Percentiles rank a stretch among this genome's conserved stretches.
Conservation (phyloP, 805 yeast species). For the Spathaspora gorwiae region DNA sequence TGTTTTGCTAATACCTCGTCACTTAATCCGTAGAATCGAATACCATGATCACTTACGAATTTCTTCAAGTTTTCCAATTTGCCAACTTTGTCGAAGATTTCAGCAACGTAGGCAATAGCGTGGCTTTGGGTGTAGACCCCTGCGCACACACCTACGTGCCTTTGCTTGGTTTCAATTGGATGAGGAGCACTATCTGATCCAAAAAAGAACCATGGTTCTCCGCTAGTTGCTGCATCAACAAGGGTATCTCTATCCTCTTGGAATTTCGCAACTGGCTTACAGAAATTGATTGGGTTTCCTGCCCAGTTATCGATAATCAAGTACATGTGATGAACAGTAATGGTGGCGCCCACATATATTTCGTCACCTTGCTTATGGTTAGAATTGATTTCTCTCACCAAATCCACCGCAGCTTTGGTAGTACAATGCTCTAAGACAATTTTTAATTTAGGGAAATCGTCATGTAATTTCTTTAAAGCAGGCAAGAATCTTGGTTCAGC, state of each 20-base stretch:
- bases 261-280: conserved; percentile 96
- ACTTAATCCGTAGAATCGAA: conserved; percentile 60
- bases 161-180: conserved; percentile 73
- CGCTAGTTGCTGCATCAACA: conserved; percentile 83
- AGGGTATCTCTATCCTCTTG: conserved; percentile 81
- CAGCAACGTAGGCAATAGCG: conserved; percentile 80
- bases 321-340: conserved; percentile 92
- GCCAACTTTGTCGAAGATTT: conserved; percentile 67
- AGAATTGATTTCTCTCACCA: conserved; percentile 56
- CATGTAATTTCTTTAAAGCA: conserved; percentile 71
- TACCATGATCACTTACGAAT: conserved; percentile 76
- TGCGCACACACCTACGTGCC: conserved; percentile 86
- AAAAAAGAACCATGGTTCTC: conserved; percentile 88
- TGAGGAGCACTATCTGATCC: conserved; percentile 99
- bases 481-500: conserved; percentile 94
- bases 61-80: conserved; percentile 61
- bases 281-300: conserved; percentile 89
- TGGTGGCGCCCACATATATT: conserved; percentile 78
- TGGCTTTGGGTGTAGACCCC: conserved; percentile 92
- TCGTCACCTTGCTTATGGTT: conserved; percentile 21
- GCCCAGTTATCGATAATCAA: conserved; percentile 95
- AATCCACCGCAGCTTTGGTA: conserved; percentile 79
- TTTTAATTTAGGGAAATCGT: conserved; percentile 78
- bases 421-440: conserved; percentile 95
- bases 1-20: conserved; percentile 27